These are phyloP conservation scores for Acacia crassicarpa DNA, from an alignment of 306 rosid species.

Conservation along the genomic window DNA sequence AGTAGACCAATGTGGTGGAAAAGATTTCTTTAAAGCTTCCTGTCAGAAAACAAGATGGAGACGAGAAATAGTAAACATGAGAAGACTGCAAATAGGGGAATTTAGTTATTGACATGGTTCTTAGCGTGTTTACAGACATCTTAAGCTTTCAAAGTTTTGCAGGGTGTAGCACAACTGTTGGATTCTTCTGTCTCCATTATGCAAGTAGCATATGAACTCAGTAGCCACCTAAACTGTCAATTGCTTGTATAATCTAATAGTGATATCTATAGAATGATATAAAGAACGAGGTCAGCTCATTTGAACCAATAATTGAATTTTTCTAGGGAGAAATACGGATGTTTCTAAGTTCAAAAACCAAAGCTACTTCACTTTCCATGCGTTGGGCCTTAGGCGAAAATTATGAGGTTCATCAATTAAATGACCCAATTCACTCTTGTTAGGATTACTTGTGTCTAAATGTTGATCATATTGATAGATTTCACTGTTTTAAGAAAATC, in stretches of 20 bases:
- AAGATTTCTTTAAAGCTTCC: neutral
- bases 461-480: neutral
- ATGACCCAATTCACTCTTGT: neutral
- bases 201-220: neutral
- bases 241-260: constrained; percentile 4
- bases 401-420: constrained; percentile 5
- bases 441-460: neutral
- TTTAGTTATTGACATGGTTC: neutral
- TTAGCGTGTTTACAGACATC: constrained; percentile 28
- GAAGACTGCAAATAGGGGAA: neutral
- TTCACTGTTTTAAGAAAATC: neutral
- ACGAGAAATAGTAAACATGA: neutral
- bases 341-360: neutral
- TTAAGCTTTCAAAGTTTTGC: constrained; percentile 3
- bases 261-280: neutral
- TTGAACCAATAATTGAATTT: constrained; percentile 1
- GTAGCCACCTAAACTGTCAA: neutral
- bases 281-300: neutral
- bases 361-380: neutral
- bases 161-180: neutral
- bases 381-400: neutral
- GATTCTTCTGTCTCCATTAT: constrained; percentile 23
- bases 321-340: neutral
- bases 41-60: constrained; percentile 1
- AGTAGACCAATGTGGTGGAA: constrained; percentile 12